Evolutionary conservation across 257 asterid genomes (phyloP).

Genomic region (Catharanthus roseus): DNA sequence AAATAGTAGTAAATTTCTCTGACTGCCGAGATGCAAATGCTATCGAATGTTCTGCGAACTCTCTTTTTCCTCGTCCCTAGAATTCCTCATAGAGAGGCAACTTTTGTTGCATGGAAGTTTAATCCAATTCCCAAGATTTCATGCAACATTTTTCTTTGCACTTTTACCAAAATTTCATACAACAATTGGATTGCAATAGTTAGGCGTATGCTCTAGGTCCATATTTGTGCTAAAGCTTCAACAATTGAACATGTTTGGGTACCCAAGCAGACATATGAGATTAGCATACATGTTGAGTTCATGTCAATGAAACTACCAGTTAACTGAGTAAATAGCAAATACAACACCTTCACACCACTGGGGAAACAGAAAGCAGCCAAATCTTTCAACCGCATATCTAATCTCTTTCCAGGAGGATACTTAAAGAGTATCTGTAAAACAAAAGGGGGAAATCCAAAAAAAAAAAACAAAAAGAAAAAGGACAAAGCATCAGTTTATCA

Average conservation of each 20-base stretch:
- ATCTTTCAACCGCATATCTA: constrained; percentile 58
- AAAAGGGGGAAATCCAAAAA: neutral
- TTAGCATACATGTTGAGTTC: neutral
- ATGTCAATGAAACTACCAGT: neutral
- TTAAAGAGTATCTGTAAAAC: constrained; percentile 55
- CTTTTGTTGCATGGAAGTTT: too few species aligned
- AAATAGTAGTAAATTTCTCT: too few species aligned
- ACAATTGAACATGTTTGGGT: neutral
- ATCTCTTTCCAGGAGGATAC: constrained; percentile 78
- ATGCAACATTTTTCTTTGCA: neutral
- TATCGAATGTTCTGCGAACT: too few species aligned
- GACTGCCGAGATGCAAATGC: too few species aligned
- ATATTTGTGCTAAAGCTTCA: neutral
- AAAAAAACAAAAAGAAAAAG: neutral
- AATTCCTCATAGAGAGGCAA: too few species aligned
- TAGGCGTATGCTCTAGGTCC: constrained; percentile 1
- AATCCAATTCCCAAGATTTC: too few species aligned
- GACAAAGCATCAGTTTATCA: constrained; percentile 5
- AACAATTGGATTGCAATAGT: neutral
- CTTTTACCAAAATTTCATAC: neutral
- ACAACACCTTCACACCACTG: constrained; percentile 71
- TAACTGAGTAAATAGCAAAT: constrained; percentile 11
- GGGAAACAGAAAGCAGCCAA: constrained; percentile 92
- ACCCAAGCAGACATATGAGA: constrained; percentile 3
- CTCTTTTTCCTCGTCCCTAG: too few species aligned